Conservation (phyloP, 2,329 filamentous ascomycete species). For the Plectosphaerella plurivora region DNA sequence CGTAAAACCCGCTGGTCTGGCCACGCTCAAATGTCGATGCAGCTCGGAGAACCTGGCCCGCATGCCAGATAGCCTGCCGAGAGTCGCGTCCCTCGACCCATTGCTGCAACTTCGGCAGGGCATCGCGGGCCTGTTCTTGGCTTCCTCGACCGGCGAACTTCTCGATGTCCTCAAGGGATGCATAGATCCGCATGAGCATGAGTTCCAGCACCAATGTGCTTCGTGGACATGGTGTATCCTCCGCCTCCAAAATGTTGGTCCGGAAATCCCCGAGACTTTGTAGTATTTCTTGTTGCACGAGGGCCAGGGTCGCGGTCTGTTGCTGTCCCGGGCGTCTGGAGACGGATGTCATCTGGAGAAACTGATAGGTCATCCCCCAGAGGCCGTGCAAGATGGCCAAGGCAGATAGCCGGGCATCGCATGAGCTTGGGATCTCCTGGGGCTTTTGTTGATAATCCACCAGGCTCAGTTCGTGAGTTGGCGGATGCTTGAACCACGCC, state of each 20-base stretch:
- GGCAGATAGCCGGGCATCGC: too few species aligned
- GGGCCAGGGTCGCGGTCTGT: too few species aligned
- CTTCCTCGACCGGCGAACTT: slow-evolving; percentile 36
- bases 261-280: slow-evolving; percentile 16
- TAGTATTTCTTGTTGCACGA: slow-evolving; percentile 18
- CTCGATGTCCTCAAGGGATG: slow-evolving; percentile 35
- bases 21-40: too few species aligned
- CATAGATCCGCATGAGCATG: slow-evolving; percentile 28
- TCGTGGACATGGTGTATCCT: slow-evolving; percentile 10
- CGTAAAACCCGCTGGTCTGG: slow-evolving; percentile 6
- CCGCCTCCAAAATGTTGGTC: slow-evolving; percentile 3
- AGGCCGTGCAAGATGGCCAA: too few species aligned
- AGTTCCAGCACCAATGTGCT: slow-evolving; percentile 24
- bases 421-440: too few species aligned
- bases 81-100: slow-evolving; percentile 30
- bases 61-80: slow-evolving; percentile 22
- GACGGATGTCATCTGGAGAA: too few species aligned
- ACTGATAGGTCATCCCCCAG: too few species aligned
- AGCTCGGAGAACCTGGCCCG: slow-evolving; percentile 19
- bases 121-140: slow-evolving; percentile 27
- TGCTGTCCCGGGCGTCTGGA: too few species aligned
- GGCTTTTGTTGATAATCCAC: too few species aligned
- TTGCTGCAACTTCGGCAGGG: slow-evolving; percentile 24
- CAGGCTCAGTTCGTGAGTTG: too few species aligned
- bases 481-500: too few species aligned